Percentiles rank a stretch among this genome's conserved stretches.
Evolutionary conservation across 1,284 basidiomycete species (phyloP).

Genomic region (Melampsora abietis-canadensis): DNA sequence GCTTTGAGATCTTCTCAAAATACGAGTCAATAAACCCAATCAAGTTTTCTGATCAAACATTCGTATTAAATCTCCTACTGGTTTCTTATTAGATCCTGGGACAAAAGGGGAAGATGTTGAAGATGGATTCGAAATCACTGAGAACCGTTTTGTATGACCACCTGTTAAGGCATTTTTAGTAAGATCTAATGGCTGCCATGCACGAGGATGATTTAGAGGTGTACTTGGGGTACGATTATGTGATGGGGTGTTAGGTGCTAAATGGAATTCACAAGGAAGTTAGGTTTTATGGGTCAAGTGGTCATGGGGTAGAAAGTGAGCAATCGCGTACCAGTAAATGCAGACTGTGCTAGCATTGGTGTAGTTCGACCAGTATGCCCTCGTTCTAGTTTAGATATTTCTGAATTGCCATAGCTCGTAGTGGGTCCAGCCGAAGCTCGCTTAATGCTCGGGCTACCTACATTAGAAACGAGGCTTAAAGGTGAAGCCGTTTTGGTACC

Average conservation of each 20-base stretch:
- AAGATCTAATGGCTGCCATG: conserved; percentile 4
- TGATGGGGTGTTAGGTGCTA: conserved; percentile 6
- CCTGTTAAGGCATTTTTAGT: neutral
- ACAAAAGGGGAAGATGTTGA: neutral
- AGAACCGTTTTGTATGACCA: conserved; percentile 2
- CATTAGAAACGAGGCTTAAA: neutral
- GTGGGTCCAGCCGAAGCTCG: conserved; percentile 1
- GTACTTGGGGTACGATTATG: neutral
- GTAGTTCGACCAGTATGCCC: neutral
- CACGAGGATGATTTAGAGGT: too few relatives aligned
- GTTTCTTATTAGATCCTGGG: conserved; percentile 12
- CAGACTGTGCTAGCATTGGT: neutral
- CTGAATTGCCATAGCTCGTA: neutral
- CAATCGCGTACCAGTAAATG: neutral
- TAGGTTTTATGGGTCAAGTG: neutral
- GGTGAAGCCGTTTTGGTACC: conserved; percentile 15
- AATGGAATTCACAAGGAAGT: neutral
- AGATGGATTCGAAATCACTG: conserved; percentile 9
- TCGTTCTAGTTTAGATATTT: neutral
- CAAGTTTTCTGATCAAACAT: conserved; percentile 34
- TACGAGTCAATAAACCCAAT: neutral
- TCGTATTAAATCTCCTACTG: conserved; percentile 25
- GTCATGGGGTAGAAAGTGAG: neutral
- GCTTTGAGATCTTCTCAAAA: too few relatives aligned
- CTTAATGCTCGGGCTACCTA: neutral